Evolutionary conservation across 495 filamentous ascomycete species (phyloP).

Genomic region (Penicillium malachiteum): DNA sequence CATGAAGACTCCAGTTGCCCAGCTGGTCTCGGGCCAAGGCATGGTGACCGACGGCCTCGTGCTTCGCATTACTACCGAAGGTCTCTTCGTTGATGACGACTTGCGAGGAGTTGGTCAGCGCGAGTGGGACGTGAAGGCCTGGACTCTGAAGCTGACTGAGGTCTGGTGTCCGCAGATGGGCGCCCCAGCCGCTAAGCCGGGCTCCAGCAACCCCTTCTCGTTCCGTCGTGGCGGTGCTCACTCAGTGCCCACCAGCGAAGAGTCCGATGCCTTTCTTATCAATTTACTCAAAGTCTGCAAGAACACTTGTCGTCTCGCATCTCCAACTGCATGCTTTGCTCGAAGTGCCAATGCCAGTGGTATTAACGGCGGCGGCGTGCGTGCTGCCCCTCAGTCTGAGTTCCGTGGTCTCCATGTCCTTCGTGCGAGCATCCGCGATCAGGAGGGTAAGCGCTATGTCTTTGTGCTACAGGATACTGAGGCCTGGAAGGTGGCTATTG

Average conservation of each 20-base stretch:
- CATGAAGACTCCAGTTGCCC: slow-evolving; percentile 73
- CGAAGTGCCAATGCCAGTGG: slow-evolving; percentile 20
- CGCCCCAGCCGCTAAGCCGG: slow-evolving; percentile 19
- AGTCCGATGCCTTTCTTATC: slow-evolving; percentile 59
- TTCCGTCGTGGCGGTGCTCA: slow-evolving; percentile 39
- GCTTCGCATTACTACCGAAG: slow-evolving; percentile 81
- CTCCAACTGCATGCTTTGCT: slow-evolving; percentile 34
- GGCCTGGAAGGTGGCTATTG: slow-evolving; percentile 88
- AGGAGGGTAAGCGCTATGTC: slow-evolving; percentile 77
- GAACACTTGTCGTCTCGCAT: slow-evolving; percentile 54
- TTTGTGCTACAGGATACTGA: slow-evolving; percentile 82
- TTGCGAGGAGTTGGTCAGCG: slow-evolving; percentile 80
- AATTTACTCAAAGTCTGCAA: slow-evolving; percentile 62
- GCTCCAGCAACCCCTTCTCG: slow-evolving; percentile 32
- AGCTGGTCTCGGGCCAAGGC: slow-evolving; percentile 72
- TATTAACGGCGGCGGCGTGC: slow-evolving; percentile 4
- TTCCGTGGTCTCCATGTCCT: slow-evolving; percentile 71
- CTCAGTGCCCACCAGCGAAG: slow-evolving; percentile 55
- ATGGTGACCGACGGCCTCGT: slow-evolving; percentile 84
- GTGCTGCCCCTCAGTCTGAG: slow-evolving; percentile 39
- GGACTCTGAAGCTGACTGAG: slow-evolving; percentile 91
- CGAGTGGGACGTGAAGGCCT: slow-evolving; percentile 98
- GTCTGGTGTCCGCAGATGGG: slow-evolving; percentile 71
- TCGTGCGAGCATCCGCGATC: slow-evolving; percentile 77
- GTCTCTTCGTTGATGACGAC: slow-evolving; percentile 95